Evolutionary conservation across 306 rosid genomes (phyloP).

Genomic region (Begonia masoniana): DNA sequence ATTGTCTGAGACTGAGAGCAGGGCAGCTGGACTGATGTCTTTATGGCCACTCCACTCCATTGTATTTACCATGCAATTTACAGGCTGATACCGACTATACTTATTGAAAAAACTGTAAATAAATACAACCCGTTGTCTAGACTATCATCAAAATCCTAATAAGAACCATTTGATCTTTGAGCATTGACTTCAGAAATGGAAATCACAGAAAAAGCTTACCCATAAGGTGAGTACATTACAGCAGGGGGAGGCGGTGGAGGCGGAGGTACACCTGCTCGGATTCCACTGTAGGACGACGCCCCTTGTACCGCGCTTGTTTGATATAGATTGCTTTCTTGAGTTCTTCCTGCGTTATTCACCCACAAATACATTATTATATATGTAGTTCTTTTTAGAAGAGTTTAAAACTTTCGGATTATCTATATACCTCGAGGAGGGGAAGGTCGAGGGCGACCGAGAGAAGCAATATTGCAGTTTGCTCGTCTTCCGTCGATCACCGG

Average conservation of each 20-base stretch:
- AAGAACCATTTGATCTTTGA: no score
- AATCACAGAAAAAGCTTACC: conserved; percentile 28
- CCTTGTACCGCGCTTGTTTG: conserved; percentile 27
- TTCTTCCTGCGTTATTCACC: conserved; percentile 33
- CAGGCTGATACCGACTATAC: not conserved
- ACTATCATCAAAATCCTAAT: no score
- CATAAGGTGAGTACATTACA: conserved; percentile 49
- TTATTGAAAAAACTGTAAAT: not conserved
- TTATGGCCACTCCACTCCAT: not conserved
- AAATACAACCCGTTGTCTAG: not conserved
- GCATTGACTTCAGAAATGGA: no score
- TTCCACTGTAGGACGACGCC: conserved; percentile 28
- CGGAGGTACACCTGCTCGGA: conserved; percentile 32
- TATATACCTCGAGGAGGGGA: conserved; percentile 69
- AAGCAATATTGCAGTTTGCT: conserved; percentile 85
- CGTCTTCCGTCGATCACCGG: conserved; percentile 82
- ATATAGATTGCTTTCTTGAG: conserved; percentile 33
- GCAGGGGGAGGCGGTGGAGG: conserved; percentile 22
- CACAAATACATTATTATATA: no score
- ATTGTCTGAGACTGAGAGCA: not conserved
- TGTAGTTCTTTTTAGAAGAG: no score
- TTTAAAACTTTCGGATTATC: no score
- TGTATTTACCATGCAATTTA: not conserved
- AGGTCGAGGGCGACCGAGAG: conserved; percentile 70
- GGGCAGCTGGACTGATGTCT: not conserved